Conservation (phyloP, 106 monocot genomes). For the Acorus gramineus region DNA sequence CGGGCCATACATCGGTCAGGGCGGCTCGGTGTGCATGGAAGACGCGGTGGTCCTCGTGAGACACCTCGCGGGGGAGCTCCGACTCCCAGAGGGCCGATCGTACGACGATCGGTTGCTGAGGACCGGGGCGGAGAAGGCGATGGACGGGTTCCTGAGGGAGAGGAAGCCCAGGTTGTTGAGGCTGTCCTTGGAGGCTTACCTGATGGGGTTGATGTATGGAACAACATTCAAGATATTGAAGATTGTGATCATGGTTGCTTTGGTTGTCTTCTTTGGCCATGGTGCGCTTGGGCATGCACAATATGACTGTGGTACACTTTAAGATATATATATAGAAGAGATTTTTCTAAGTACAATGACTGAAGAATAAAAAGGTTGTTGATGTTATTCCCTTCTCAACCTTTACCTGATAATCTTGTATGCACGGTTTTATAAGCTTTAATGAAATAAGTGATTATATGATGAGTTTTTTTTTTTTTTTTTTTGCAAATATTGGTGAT, state of each 20-base stretch:
- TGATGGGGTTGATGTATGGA: conserved; percentile 1
- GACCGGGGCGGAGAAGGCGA: conserved; percentile 1
- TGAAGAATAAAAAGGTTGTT: too few species aligned
- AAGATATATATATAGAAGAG: not conserved
- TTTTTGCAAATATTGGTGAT: too few species aligned
- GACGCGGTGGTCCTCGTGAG: conserved; percentile 33
- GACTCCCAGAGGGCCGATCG: too few species aligned
- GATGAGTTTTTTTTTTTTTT: too few species aligned
- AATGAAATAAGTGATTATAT: too few species aligned
- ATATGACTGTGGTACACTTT: conserved; percentile 15
- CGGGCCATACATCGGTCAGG: conserved; percentile 28
- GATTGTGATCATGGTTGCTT: not conserved
- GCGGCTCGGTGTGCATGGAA: conserved; percentile 24
- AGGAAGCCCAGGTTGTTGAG: conserved; percentile 14
- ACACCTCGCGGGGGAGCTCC: conserved; percentile 7
- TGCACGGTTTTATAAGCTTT: too few species aligned
- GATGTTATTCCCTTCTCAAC: too few species aligned
- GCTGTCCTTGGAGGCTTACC: conserved; percentile 8
- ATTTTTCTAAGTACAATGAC: too few species aligned
- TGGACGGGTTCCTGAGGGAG: conserved; percentile 5
- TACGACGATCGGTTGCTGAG: not conserved
- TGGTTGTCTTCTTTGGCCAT: conserved; percentile 4
- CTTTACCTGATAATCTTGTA: too few species aligned
- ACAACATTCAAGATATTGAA: conserved; percentile 7
- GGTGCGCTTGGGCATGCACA: conserved; percentile 8